A percentile compares a stretch with the other conserved stretches of the same genome.
phyloP scores from a whole-genome alignment of 1,139 yeast species.

The Arxiozyma telluris region DNA sequence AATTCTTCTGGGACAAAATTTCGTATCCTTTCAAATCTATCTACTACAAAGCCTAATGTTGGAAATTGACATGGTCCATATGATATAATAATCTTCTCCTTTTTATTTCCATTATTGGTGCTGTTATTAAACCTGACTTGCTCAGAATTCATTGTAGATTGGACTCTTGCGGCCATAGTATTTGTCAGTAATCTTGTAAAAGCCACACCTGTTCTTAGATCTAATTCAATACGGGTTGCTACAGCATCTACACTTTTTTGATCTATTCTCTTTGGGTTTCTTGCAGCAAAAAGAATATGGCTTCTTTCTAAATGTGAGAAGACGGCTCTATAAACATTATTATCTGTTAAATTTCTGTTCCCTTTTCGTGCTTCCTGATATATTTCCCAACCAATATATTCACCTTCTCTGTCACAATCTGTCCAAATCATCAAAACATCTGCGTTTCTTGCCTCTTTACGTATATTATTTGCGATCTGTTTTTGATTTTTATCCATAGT shows the following conservation, averaged over 20 bases:
- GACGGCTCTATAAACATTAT: conserved; percentile 57
- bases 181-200: conserved; percentile 59
- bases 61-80: conserved; percentile 98
- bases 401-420: conserved; percentile 98
- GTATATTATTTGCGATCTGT: conserved; percentile 61
- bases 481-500: conserved; percentile 35
- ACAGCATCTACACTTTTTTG: conserved; percentile 75
- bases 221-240: conserved; percentile 75
- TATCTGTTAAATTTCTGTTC: conserved; percentile 38
- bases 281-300: conserved; percentile 72
- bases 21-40: conserved; percentile 69
- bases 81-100: conserved; percentile 40
- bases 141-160: conserved; percentile 8
- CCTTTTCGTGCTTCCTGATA: conserved; percentile 53
- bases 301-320: conserved; percentile 78
- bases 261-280: conserved; percentile 54
- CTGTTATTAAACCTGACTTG: not conserved
- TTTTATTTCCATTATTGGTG: conserved; percentile 9
- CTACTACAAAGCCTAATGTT: conserved; percentile 94
- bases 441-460: conserved; percentile 52
- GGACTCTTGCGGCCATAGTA: conserved; percentile 24
- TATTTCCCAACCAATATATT: conserved; percentile 85
- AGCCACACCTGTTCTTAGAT: conserved; percentile 80
- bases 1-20: conserved; percentile 67
- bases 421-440: conserved; percentile 87